Conservation (phyloP, 768 basidiomycete genomes). For the Podaxis sp. region DNA sequence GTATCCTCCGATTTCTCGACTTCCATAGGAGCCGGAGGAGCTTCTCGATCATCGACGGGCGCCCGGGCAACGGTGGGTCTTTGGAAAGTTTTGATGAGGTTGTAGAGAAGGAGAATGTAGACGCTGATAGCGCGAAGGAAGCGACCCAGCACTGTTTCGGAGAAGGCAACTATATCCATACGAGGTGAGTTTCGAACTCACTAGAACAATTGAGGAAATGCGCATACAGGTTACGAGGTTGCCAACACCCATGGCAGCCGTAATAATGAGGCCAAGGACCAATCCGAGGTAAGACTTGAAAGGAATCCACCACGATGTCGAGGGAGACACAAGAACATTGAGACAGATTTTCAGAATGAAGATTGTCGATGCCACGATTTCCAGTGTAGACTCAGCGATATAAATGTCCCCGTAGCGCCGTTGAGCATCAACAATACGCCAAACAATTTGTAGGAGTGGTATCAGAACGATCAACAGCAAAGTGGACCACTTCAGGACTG, state of each 20-base stretch:
- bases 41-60: slow-evolving; percentile 2
- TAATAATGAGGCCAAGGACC: slow-evolving; percentile 52
- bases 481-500: slow-evolving; percentile 50
- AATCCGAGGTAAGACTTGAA: slow-evolving; percentile 49
- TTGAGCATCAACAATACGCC: slow-evolving; percentile 50
- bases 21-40: neutral
- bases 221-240: slow-evolving; percentile 59
- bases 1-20: neutral
- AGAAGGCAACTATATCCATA: slow-evolving; percentile 53
- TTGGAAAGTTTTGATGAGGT: slow-evolving; percentile 48
- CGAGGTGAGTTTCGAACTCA: neutral
- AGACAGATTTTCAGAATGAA: slow-evolving; percentile 64
- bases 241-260: slow-evolving; percentile 52
- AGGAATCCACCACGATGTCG: slow-evolving; percentile 39
- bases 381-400: slow-evolving; percentile 53
- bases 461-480: slow-evolving; percentile 46
- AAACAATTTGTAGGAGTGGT: slow-evolving; percentile 60
- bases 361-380: slow-evolving; percentile 56
- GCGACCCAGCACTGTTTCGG: slow-evolving; percentile 69
- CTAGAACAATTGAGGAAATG: slow-evolving; percentile 15
- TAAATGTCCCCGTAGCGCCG: slow-evolving; percentile 47
- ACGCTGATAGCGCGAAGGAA: slow-evolving; percentile 63
- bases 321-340: slow-evolving; percentile 51
- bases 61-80: neutral
- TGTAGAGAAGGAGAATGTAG: slow-evolving; percentile 60